phyloP scores from a whole-genome alignment of 208 protist genomes.

The Trichomonas tenax region DNA sequence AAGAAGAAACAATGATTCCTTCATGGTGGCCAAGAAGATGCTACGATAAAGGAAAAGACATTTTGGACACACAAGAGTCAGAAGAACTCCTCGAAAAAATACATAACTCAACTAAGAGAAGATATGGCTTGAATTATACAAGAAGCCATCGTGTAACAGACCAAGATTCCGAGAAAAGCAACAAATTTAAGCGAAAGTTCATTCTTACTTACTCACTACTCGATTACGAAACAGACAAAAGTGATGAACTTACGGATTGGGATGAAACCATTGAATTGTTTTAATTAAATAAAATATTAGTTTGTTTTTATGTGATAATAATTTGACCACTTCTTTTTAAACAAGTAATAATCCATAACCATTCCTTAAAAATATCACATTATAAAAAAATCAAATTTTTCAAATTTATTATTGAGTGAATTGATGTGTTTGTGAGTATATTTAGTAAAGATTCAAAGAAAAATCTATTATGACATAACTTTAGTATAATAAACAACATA shows the following conservation, averaged over 20 bases:
- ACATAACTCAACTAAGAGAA: neutral
- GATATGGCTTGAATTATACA: neutral
- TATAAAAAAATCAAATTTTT: too few species aligned
- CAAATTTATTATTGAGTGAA: too few species aligned
- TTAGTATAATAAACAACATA: too few species aligned
- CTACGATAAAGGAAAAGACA: neutral
- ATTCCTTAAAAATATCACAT: too few species aligned
- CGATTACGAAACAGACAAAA: neutral
- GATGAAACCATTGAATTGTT: neutral
- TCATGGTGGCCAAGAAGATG: neutral
- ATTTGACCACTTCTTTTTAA: too few species aligned
- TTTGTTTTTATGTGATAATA: too few species aligned
- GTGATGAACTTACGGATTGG: neutral
- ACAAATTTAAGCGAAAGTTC: neutral
- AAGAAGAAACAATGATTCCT: neutral
- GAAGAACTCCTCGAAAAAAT: neutral
- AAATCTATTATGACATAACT: too few species aligned
- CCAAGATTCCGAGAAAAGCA: neutral
- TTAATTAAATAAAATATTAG: neutral
- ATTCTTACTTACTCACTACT: neutral
- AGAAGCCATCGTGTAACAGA: neutral
- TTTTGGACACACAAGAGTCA: neutral
- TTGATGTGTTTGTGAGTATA: too few species aligned
- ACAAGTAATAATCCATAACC: too few species aligned
- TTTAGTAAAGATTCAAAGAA: too few species aligned